These are phyloP conservation scores for Rhodocollybia butyracea DNA, from an alignment of 768 basidiomycete genomes.

Conservation along the genomic window DNA sequence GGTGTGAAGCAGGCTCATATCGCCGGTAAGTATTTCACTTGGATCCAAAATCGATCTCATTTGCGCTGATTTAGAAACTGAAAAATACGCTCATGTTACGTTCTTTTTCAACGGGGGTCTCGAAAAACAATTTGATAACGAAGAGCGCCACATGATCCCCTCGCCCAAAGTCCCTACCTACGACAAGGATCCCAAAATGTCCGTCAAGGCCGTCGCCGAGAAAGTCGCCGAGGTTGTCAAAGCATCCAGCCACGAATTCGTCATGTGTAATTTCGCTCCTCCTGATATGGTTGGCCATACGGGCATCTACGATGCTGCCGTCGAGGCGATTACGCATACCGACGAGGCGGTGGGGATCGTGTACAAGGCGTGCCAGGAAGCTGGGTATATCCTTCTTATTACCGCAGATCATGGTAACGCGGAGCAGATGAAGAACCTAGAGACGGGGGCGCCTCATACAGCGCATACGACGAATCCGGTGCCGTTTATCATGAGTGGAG, in stretches of 20 bases:
- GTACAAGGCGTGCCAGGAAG: slow-evolving; percentile 79
- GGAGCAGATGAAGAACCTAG: slow-evolving; percentile 86
- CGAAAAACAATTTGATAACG: slow-evolving; percentile 84
- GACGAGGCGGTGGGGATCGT: slow-evolving; percentile 88
- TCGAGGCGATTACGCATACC: slow-evolving; percentile 82
- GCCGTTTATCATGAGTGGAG: slow-evolving; percentile 85
- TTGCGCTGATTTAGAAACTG: slow-evolving; percentile 62
- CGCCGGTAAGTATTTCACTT: slow-evolving; percentile 50
- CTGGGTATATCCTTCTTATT: slow-evolving; percentile 83
- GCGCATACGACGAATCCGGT: slow-evolving; percentile 90
- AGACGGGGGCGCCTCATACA: slow-evolving; percentile 86
- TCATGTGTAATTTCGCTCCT: slow-evolving; percentile 98
- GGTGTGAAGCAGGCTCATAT: slow-evolving; percentile 86
- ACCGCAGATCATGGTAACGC: slow-evolving; percentile 97
- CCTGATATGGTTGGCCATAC: slow-evolving; percentile 99
- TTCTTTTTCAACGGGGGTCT: slow-evolving; percentile 99
- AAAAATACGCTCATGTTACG: slow-evolving; percentile 96
- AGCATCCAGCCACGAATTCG: slow-evolving; percentile 70
- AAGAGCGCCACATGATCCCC: slow-evolving; percentile 84
- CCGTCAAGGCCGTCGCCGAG: slow-evolving; percentile 82
- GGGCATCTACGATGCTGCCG: slow-evolving; percentile 87
- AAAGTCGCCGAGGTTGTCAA: slow-evolving; percentile 87
- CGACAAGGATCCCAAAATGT: slow-evolving; percentile 89
- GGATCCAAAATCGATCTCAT: background rate
- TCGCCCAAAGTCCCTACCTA: slow-evolving; percentile 95